These are phyloP conservation scores for Colletotrichum costaricense DNA, from an alignment of 2,329 filamentous ascomycete species.

Conservation along the genomic window DNA sequence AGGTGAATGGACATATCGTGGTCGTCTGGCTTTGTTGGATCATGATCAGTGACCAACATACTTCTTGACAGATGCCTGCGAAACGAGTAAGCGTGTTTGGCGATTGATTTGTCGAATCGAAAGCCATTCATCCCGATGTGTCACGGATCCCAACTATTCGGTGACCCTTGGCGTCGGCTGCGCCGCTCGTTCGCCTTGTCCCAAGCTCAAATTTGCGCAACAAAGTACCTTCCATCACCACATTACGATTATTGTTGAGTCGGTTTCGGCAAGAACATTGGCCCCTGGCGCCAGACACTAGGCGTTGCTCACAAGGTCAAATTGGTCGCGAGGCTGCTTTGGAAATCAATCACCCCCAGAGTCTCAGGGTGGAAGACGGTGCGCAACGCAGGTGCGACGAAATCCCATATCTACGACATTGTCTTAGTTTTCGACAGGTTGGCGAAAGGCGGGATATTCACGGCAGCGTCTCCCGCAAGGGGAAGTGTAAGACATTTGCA, in stretches of 20 bases:
- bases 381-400: too few species aligned
- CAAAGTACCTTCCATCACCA: neutral
- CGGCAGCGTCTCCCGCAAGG: neutral
- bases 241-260: neutral
- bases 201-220: neutral
- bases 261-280: neutral
- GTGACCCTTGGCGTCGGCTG: neutral
- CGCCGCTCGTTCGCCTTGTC: neutral
- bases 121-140: neutral
- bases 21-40: neutral
- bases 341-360: neutral
- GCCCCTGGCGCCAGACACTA: neutral
- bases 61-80: neutral
- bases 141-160: neutral
- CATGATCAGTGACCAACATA: neutral
- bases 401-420: too few species aligned
- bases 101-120: neutral
- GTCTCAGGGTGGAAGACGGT: too few species aligned
- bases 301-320: neutral
- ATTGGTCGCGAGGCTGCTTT: neutral
- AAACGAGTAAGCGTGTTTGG: neutral
- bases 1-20: neutral
- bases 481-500: neutral
- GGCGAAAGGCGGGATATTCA: neutral
- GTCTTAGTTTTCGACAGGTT: neutral